These are phyloP conservation scores for Excoecaria cochinchinensis DNA, from an alignment of 345 rosid species.

Conservation along the genomic window DNA sequence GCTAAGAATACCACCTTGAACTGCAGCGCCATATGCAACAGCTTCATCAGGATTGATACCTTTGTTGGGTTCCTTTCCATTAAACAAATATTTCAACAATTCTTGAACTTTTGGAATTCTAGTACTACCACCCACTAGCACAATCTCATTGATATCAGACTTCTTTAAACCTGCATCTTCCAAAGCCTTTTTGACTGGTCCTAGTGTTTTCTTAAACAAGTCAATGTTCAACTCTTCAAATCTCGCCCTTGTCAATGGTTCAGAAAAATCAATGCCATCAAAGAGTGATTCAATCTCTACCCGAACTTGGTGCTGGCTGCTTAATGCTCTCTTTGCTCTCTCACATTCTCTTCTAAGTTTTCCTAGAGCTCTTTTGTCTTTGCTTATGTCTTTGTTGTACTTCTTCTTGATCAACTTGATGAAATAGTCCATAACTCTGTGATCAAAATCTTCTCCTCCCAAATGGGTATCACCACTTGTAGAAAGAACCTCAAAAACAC, in stretches of 20 bases:
- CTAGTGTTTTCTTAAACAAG: conserved; percentile 52
- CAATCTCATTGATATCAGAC: conserved; percentile 45
- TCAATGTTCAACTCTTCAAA: conserved; percentile 60
- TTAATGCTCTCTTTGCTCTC: conserved; percentile 53
- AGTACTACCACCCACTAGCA: conserved; percentile 57
- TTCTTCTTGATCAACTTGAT: conserved; percentile 50
- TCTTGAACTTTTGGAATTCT: conserved; percentile 54
- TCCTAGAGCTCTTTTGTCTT: conserved; percentile 45
- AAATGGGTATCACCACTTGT: conserved; percentile 58
- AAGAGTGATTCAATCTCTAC: conserved; percentile 51
- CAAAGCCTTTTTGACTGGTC: conserved; percentile 44
- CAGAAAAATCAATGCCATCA: conserved; percentile 55
- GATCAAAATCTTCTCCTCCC: conserved; percentile 61
- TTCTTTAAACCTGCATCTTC: conserved; percentile 46
- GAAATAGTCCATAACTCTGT: conserved; percentile 53
- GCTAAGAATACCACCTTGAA: conserved; percentile 33
- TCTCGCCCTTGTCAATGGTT: conserved; percentile 49
- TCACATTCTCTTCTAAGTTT: conserved; percentile 57
- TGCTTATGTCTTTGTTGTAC: conserved; percentile 44
- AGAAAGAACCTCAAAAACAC: conserved; percentile 50
- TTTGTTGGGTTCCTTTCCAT: conserved; percentile 42
- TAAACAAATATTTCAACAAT: conserved; percentile 47
- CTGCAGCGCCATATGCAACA: conserved; percentile 58
- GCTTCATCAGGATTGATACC: conserved; percentile 65
- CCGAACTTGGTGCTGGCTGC: conserved; percentile 47